Evolutionary conservation across 148 eudicot genomes (phyloP).

Genomic region (Nepenthes mirabilis): DNA sequence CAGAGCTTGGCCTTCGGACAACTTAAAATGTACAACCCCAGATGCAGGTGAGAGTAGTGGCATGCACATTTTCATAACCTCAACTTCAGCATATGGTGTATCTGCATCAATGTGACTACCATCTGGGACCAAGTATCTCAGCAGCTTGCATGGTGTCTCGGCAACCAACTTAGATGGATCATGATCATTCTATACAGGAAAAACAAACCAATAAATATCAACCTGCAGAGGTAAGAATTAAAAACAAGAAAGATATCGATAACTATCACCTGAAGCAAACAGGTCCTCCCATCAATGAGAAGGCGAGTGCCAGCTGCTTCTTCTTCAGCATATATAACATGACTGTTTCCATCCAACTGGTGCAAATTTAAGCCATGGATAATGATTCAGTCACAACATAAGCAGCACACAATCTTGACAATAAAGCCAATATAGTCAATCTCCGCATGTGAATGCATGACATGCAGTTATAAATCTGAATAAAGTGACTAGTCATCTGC

Average conservation of each 20-base stretch:
- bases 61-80: constrained; percentile 99
- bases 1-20: constrained; percentile 99
- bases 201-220: constrained; percentile 6
- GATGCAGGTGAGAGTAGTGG: constrained; percentile 98
- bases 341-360: constrained; percentile 98
- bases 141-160: constrained; percentile 96
- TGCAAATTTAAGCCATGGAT: constrained; percentile 8
- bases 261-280: constrained; percentile 82
- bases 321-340: constrained; percentile 96
- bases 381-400: neutral
- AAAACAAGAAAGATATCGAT: constrained; percentile 4
- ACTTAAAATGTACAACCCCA: constrained; percentile 59
- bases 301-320: constrained; percentile 99
- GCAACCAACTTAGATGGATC: constrained; percentile 97
- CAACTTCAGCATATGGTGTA: constrained; percentile 97
- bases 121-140: constrained; percentile 73
- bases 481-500: no score
- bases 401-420: no score
- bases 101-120: constrained; percentile 94
- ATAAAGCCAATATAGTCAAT: no score
- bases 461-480: no score
- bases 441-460: no score
- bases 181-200: constrained; percentile 66
- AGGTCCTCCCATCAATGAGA: constrained; percentile 98
- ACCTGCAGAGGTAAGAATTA: constrained; percentile 5